Evolutionary conservation across 2,329 filamentous ascomycete genomes (phyloP).

Genomic region (Aureobasidium sp.): DNA sequence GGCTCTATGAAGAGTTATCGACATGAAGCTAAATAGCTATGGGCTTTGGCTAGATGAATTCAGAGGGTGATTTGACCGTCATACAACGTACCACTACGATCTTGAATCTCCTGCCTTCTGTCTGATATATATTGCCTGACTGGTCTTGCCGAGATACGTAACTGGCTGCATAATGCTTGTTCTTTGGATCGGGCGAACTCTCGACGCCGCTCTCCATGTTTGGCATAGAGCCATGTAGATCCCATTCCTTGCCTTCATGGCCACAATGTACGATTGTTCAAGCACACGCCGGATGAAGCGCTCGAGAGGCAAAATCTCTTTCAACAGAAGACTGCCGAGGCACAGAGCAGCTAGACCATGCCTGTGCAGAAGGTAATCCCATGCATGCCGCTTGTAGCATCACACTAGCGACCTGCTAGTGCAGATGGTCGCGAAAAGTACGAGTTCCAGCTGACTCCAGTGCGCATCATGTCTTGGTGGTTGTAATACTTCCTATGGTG

Average conservation of each 20-base stretch:
- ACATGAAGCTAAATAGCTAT: constrained; percentile 54
- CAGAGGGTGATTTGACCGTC: constrained; percentile 2
- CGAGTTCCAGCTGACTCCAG: background rate
- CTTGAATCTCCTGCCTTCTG: background rate
- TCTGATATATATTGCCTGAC: constrained; percentile 8
- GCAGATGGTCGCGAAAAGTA: background rate
- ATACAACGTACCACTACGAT: constrained; percentile 13
- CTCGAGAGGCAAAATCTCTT: background rate
- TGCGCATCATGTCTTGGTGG: constrained; percentile 9
- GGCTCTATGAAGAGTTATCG: constrained; percentile 62
- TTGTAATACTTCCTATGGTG: background rate
- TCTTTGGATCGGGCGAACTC: background rate
- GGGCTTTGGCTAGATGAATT: constrained; percentile 25
- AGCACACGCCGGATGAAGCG: background rate
- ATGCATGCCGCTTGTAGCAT: background rate
- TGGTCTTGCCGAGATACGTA: constrained; percentile 7
- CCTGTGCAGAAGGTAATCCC: background rate
- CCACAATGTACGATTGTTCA: background rate
- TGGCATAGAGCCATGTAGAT: background rate
- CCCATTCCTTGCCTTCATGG: background rate
- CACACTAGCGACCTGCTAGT: background rate
- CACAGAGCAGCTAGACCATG: background rate
- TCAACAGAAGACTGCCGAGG: background rate
- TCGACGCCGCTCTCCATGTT: background rate
- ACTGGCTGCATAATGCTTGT: constrained; percentile 7